Conservation (phyloP, 768 basidiomycete species). For the Clavulina sp. region DNA sequence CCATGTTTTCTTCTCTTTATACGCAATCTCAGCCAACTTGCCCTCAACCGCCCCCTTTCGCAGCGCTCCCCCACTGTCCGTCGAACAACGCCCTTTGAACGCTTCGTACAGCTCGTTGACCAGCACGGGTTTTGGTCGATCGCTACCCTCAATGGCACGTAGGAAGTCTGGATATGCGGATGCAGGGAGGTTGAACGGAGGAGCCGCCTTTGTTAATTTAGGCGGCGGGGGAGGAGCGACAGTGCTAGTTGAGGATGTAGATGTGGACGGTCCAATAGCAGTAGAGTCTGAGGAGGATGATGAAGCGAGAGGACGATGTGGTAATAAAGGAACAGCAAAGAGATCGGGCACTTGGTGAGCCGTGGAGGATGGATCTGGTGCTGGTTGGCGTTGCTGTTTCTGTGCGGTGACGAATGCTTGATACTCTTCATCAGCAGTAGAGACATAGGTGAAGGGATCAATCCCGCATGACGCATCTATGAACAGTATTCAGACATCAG, state of each 20-base stretch:
- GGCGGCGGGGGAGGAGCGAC: constrained; percentile 15
- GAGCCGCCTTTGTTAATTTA: constrained; percentile 9
- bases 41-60: constrained; percentile 75
- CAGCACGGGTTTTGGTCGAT: constrained; percentile 33
- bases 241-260: constrained; percentile 7
- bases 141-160: constrained; percentile 46
- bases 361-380: constrained; percentile 1
- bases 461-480: constrained; percentile 56
- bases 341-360: too few species aligned
- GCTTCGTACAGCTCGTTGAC: constrained; percentile 60
- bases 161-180: constrained; percentile 46
- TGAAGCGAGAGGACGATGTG: constrained; percentile 12
- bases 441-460: constrained; percentile 62
- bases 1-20: constrained; percentile 55
- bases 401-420: constrained; percentile 7
- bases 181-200: constrained; percentile 20
- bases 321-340: constrained; percentile 18
- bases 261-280: constrained; percentile 1
- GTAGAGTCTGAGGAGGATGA: constrained; percentile 1
- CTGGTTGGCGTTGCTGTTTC: constrained; percentile 17
- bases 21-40: constrained; percentile 54
- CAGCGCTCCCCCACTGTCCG: too few species aligned
- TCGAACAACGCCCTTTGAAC: constrained; percentile 46
- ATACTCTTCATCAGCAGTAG: constrained; percentile 27
- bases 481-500: not conserved